Conservation (phyloP, 257 asterid genomes). For the Agastache rugosa region DNA sequence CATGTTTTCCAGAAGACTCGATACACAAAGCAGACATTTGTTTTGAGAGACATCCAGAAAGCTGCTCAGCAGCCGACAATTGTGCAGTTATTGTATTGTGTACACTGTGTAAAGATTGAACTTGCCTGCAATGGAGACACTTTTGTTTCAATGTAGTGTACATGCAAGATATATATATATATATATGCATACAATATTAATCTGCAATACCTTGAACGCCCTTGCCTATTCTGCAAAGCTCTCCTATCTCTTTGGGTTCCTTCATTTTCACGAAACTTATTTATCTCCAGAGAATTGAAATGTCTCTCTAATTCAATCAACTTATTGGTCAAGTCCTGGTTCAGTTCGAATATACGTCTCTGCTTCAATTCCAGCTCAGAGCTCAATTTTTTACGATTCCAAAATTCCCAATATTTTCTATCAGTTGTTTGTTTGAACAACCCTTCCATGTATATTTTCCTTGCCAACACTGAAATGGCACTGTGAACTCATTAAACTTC, state of each 20-base stretch:
- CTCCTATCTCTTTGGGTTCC: constrained; percentile 52
- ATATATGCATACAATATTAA: neutral
- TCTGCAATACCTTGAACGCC: constrained; percentile 70
- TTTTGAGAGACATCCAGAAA: constrained; percentile 74
- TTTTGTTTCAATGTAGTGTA: constrained; percentile 15
- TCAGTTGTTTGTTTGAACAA: constrained; percentile 88
- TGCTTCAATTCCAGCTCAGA: constrained; percentile 84
- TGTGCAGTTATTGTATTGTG: constrained; percentile 75
- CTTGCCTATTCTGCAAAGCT: constrained; percentile 50
- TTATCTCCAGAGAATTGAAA: constrained; percentile 81
- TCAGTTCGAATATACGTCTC: constrained; percentile 61
- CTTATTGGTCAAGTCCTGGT: constrained; percentile 81
- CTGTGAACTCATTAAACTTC: constrained; percentile 28
- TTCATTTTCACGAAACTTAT: constrained; percentile 70
- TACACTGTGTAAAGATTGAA: constrained; percentile 70
- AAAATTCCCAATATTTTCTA: constrained; percentile 81
- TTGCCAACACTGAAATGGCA: constrained; percentile 67
- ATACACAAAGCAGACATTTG: constrained; percentile 84
- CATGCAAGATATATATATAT: neutral
- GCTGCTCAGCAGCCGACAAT: constrained; percentile 86
- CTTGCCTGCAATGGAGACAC: constrained; percentile 62
- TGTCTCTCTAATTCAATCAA: constrained; percentile 92
- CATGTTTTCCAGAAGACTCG: constrained; percentile 61
- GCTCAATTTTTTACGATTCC: constrained; percentile 87
- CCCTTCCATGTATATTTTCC: constrained; percentile 82